Conservation (phyloP, 1,139 yeast species). For the Lodderomyces beijingensis region DNA sequence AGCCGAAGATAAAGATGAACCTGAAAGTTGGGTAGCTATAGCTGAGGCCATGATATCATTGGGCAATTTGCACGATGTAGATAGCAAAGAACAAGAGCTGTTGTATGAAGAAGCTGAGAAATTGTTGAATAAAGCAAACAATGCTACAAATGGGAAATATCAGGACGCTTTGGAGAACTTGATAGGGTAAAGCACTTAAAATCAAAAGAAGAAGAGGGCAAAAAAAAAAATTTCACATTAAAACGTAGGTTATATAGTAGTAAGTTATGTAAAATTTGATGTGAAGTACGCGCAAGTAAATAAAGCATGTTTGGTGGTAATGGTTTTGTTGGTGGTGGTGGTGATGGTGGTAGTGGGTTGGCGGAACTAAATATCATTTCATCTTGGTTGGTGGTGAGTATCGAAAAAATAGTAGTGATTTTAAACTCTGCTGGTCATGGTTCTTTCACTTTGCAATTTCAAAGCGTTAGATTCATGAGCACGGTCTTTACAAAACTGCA, state of each 20-base stretch:
- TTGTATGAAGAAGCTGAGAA: constrained; percentile 65
- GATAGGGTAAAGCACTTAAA: background rate
- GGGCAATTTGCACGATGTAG: constrained; percentile 68
- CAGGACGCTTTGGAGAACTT: constrained; percentile 51
- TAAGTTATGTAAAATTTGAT: background rate
- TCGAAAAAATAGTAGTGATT: too few relatives aligned
- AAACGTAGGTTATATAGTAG: background rate
- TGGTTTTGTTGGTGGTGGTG: too few relatives aligned
- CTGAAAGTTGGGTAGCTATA: constrained; percentile 72
- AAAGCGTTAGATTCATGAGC: constrained; percentile 51
- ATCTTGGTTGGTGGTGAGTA: too few relatives aligned
- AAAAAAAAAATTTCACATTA: background rate
- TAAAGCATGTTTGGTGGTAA: background rate
- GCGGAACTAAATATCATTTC: too few relatives aligned
- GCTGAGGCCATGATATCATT: constrained; percentile 83
- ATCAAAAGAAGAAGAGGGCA: background rate
- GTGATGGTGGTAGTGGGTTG: constrained; percentile 1
- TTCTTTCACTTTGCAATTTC: constrained; percentile 41
- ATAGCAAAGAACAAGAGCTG: constrained; percentile 59
- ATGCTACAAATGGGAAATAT: constrained; percentile 71
- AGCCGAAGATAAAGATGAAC: constrained; percentile 69
- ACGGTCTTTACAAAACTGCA: constrained; percentile 75
- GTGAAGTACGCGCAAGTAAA: background rate
- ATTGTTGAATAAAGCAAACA: constrained; percentile 60
- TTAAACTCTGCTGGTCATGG: constrained; percentile 31